Evolutionary conservation across 2,329 filamentous ascomycete species (phyloP).

Genomic region (Hymenotorrendiella dingleyae): DNA sequence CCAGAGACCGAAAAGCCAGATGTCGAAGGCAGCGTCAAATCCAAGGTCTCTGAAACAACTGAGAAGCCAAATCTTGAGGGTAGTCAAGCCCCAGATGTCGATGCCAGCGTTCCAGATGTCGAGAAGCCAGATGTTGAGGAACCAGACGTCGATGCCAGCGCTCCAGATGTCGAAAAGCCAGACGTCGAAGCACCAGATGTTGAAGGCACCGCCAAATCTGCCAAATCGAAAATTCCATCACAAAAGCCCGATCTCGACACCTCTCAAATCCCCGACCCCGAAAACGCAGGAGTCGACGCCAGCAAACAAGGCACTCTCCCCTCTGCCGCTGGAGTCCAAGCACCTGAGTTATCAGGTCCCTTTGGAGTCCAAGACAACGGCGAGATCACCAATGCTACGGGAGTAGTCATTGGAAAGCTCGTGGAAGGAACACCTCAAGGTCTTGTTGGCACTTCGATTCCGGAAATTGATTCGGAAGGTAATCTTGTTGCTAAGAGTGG

Average conservation of each 20-base stretch:
- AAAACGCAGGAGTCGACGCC: neutral
- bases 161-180: conserved; percentile 8
- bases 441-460: conserved; percentile 55
- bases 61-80: neutral
- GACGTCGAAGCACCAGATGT: neutral
- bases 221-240: too few relatives aligned
- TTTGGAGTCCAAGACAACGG: conserved; percentile 44
- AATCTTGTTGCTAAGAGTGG: conserved; percentile 49
- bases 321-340: conserved; percentile 36
- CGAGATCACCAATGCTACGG: conserved; percentile 48
- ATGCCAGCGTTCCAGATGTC: conserved; percentile 11
- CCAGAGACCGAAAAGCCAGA: conserved; percentile 29
- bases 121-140: conserved; percentile 1
- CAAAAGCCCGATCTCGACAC: neutral
- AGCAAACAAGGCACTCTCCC: neutral
- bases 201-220: too few relatives aligned
- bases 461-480: conserved; percentile 55
- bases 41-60: too few relatives aligned
- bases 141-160: neutral
- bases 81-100: neutral
- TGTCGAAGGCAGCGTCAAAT: conserved; percentile 29
- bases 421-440: conserved; percentile 35
- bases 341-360: conserved; percentile 46
- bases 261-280: conserved; percentile 3
- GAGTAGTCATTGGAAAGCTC: conserved; percentile 46